Conservation (phyloP, 768 basidiomycete species). For the Hericium coralloides region DNA sequence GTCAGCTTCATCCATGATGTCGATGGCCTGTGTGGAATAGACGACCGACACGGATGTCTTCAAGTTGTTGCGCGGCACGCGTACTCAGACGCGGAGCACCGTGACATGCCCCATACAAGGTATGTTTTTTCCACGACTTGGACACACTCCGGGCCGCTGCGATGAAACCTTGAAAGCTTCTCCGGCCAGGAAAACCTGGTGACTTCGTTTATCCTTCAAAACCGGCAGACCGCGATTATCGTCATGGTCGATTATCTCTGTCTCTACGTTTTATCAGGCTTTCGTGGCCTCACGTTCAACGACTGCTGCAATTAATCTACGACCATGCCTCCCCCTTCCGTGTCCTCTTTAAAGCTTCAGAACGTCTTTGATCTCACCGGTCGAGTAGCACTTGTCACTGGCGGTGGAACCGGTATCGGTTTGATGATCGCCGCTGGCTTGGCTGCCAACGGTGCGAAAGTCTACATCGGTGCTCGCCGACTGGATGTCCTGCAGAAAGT, state of each 20-base stretch:
- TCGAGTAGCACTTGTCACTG: conserved; percentile 17
- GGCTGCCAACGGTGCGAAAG: conserved; percentile 70
- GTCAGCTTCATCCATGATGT: conserved; percentile 45
- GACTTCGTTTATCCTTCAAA: neutral
- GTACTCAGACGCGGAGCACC: too few species aligned
- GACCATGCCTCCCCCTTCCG: neutral
- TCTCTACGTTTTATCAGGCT: neutral
- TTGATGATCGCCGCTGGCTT: conserved; percentile 65
- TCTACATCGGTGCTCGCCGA: conserved; percentile 72
- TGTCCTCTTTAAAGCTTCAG: neutral
- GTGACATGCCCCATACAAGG: too few species aligned
- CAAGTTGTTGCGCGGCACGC: too few species aligned
- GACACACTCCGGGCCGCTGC: neutral
- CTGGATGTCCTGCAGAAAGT: conserved; percentile 53
- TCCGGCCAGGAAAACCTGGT: neutral
- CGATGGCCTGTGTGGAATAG: neutral
- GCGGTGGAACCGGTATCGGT: conserved; percentile 30
- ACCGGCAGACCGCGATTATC: neutral
- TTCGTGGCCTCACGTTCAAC: too few species aligned
- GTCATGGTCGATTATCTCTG: neutral
- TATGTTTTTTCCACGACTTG: too few species aligned
- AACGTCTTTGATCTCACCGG: conserved; percentile 10
- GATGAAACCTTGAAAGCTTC: neutral
- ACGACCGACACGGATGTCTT: neutral
- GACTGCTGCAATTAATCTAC: neutral